Conservation (phyloP, 1,284 basidiomycete species). For the Puccinia novopanici region DNA sequence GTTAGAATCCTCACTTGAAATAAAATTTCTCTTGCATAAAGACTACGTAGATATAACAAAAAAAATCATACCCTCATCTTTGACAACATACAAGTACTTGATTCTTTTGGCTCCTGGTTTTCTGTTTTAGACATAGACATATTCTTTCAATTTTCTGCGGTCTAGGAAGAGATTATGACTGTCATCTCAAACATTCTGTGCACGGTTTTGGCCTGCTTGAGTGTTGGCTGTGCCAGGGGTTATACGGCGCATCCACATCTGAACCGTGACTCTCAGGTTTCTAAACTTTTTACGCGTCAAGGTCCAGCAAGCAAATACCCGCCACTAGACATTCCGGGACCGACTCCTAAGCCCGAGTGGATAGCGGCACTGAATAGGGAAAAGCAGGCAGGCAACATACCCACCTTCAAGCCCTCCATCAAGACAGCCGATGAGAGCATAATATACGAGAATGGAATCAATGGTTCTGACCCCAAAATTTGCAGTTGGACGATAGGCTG, state of each 20-base stretch:
- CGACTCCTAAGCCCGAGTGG: slow-evolving; percentile 67
- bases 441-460: slow-evolving; percentile 50
- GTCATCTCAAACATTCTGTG: not conserved
- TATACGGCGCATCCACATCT: not conserved
- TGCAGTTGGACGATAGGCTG: slow-evolving; percentile 50
- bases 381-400: slow-evolving; percentile 71
- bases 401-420: slow-evolving; percentile 67
- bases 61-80: not conserved
- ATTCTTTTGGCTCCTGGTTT: not conserved
- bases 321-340: slow-evolving; percentile 28
- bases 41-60: not conserved
- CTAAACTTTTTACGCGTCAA: slow-evolving; percentile 33
- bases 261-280: not conserved
- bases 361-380: slow-evolving; percentile 69
- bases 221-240: not conserved
- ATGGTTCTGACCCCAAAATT: slow-evolving; percentile 33
- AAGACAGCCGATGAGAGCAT: slow-evolving; percentile 23
- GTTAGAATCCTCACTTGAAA: not conserved
- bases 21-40: not conserved
- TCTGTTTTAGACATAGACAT: not conserved
- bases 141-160: not conserved
- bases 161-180: not conserved
- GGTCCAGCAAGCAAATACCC: slow-evolving; percentile 17
- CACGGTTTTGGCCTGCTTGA: not conserved
- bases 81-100: not conserved